Evolutionary conservation across 805 yeast genomes (phyloP), one percentile per base, ranked within the genome.

Genomic region (Lipomyces oligophaga): DNA sequence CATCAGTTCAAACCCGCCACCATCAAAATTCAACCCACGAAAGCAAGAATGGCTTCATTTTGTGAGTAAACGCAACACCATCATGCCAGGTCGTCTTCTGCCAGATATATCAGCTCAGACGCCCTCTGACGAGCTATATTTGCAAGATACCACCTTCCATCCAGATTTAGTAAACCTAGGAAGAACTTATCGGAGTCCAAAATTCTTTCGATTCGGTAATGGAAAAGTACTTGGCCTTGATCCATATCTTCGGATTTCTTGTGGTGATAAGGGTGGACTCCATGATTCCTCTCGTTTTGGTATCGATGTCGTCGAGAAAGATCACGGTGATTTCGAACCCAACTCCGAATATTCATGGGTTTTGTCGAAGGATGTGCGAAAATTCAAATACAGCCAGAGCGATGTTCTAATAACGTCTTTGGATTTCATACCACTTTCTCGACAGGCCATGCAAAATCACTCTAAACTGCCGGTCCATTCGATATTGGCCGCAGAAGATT

Each of bases 201-300:
- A 27, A 6, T 51, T 20, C 38, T 27, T 33, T 21, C 41, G 54
- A 5, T 11, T 33, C 15, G 53, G 55, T 19, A 15, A 36, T n/a
- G 50, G 53, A 4, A 25, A 35, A 8, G 50, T 51, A 11, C 20
- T 51, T 4, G 55, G 55, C 6, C 40, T 51, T 8, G 26, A 28
- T 1, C 25, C 24, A 2, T 31, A 45, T 19, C 37, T 36, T 33
- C 35, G 43, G 26, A 44, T 31, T 10, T n/a, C n/a, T n/a, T n/a
- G n/a, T n/a, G n/a, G n/a, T n/a, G 48, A 22, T 15, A 25, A 41
- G 16, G 30, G 32, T 15, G 26, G 27, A 36, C 8, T 10, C 13
- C 30, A 26, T 26, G 30, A 26, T 26, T 8, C 8, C 11, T 10
- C 30, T 8, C 30, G 30, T 10, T 26, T 26, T 26, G 30, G 30